Conservation (phyloP, 805 yeast genomes). For the Metschnikowia sp. region DNA sequence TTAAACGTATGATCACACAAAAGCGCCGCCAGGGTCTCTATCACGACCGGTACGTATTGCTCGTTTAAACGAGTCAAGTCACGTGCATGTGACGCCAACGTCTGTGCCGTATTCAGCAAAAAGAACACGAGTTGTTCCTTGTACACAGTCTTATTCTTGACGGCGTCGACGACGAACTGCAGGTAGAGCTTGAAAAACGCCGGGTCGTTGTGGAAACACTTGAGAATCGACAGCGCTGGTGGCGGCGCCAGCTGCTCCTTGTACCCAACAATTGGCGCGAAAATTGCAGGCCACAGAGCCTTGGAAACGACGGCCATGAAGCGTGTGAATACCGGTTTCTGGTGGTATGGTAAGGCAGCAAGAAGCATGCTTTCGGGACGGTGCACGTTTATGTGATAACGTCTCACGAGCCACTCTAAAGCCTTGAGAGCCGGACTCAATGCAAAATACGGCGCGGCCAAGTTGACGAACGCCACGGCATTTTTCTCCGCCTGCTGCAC, state of each 20-base stretch:
- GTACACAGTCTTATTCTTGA: constrained; percentile 56
- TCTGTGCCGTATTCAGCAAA: constrained; percentile 65
- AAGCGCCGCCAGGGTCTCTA: constrained; percentile 57
- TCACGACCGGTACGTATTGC: constrained; percentile 49
- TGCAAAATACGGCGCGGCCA: constrained; percentile 74
- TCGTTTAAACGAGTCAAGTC: constrained; percentile 43
- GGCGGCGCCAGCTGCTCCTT: constrained; percentile 65
- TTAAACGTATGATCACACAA: constrained; percentile 26
- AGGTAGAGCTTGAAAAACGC: constrained; percentile 67
- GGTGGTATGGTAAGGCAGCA: constrained; percentile 77
- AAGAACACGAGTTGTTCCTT: constrained; percentile 75
- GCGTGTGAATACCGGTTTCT: constrained; percentile 68
- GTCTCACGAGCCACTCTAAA: constrained; percentile 91
- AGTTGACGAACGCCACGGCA: constrained; percentile 66
- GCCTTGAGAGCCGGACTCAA: constrained; percentile 76
- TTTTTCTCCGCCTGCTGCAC: constrained; percentile 71
- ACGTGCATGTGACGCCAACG: constrained; percentile 60
- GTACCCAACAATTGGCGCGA: constrained; percentile 66
- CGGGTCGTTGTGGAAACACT: constrained; percentile 64
- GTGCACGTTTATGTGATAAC: constrained; percentile 80
- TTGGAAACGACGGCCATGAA: constrained; percentile 68
- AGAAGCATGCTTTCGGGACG: constrained; percentile 72
- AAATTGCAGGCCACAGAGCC: constrained; percentile 65
- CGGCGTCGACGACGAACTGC: constrained; percentile 46
- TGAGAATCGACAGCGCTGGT: constrained; percentile 63